These are phyloP conservation scores for Pestalotiopsis sp. DNA, from an alignment of 2,329 filamentous ascomycete genomes.

Conservation along the genomic window DNA sequence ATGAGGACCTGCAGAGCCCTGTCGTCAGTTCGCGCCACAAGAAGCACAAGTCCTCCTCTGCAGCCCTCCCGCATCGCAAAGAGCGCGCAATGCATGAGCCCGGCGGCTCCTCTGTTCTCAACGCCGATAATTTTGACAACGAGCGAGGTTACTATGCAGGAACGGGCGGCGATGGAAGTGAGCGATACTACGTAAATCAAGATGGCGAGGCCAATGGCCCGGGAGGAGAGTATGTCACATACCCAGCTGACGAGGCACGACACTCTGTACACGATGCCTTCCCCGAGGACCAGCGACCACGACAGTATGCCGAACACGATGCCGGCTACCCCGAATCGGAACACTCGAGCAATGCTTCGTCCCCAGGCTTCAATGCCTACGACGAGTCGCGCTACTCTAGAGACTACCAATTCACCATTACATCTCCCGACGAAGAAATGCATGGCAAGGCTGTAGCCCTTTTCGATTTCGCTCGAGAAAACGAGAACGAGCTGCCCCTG, in stretches of 20 bases:
- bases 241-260: conserved; percentile 66
- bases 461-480: conserved; percentile 93
- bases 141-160: conserved; percentile 70
- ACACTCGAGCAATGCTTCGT: conserved; percentile 60
- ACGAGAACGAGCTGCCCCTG: conserved; percentile 92
- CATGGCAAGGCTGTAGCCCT: conserved; percentile 94
- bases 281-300: conserved; percentile 47
- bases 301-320: conserved; percentile 47
- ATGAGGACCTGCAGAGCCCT: conserved; percentile 91
- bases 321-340: conserved; percentile 61
- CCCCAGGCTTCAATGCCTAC: conserved; percentile 59
- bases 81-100: conserved; percentile 47
- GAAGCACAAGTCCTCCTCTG: conserved; percentile 76
- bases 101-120: conserved; percentile 45
- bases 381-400: conserved; percentile 83
- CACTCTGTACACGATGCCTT: conserved; percentile 55
- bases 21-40: conserved; percentile 84
- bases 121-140: conserved; percentile 54
- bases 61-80: conserved; percentile 49
- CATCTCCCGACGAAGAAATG: conserved; percentile 95
- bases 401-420: conserved; percentile 94
- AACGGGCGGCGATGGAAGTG: conserved; percentile 70
- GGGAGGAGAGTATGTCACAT: conserved; percentile 80
- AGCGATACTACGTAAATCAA: conserved; percentile 75
- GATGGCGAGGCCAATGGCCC: conserved; percentile 73